A percentile compares a stretch with the other conserved stretches of the same genome.
Evolutionary conservation across 139 green algal species (phyloP).

Genomic region (Volvox africanus): DNA sequence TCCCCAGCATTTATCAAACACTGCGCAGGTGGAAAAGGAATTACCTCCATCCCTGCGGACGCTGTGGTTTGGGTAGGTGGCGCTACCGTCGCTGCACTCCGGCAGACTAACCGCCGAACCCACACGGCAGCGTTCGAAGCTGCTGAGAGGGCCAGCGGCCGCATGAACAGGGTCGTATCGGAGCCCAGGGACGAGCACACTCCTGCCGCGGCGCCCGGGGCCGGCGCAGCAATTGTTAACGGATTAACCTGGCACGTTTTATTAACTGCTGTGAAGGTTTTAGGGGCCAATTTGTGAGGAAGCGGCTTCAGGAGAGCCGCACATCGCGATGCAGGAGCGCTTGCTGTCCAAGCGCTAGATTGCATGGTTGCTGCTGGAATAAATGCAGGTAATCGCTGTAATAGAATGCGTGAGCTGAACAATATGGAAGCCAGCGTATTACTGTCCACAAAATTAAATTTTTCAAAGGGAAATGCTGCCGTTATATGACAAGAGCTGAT

Average conservation of each 20-base stretch:
- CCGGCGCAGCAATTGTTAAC: too few species aligned
- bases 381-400: background rate
- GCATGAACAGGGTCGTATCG: background rate
- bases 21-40: too few species aligned
- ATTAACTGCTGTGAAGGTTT: slow-evolving; percentile 6
- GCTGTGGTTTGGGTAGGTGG: background rate
- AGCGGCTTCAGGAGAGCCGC: background rate
- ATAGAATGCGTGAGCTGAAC: background rate
- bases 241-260: background rate
- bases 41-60: background rate
- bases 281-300: background rate
- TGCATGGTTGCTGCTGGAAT: slow-evolving; percentile 6
- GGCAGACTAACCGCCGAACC: background rate
- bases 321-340: background rate
- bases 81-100: background rate
- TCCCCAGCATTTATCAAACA: too few species aligned
- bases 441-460: too few species aligned
- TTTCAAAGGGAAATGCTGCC: background rate
- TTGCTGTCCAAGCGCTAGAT: background rate
- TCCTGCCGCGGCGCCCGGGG: background rate
- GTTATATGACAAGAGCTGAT: background rate
- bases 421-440: slow-evolving; percentile 12
- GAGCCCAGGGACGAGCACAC: background rate
- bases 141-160: background rate
- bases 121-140: background rate